Conservation (phyloP, 768 basidiomycete species). For the Kwoniella bestiolae region DNA sequence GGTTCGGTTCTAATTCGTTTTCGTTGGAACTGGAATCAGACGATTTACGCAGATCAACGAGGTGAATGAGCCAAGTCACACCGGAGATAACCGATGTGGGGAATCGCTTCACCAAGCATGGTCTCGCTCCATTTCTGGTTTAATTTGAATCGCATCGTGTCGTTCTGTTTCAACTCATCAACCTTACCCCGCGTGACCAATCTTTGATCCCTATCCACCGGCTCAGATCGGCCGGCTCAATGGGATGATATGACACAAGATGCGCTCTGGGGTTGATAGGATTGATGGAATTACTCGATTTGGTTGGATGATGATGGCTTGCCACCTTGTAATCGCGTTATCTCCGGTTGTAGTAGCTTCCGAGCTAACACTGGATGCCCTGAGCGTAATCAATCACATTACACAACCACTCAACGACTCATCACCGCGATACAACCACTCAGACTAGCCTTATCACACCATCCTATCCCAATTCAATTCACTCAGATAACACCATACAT, state of each 20-base stretch:
- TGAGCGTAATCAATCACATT: neutral
- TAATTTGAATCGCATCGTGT: neutral
- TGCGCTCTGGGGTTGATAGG: neutral
- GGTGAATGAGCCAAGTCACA: neutral
- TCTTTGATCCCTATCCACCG: neutral
- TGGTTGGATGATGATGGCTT: slow-evolving; percentile 4
- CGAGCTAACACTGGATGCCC: neutral
- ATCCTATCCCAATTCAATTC: slow-evolving; percentile 14
- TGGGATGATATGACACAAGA: neutral
- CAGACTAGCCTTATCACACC: slow-evolving; percentile 6
- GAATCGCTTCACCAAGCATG: too few relatives aligned
- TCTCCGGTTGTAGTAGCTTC: slow-evolving; percentile 22
- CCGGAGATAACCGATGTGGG: too few relatives aligned
- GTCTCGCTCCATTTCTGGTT: too few relatives aligned
- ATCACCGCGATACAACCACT: neutral
- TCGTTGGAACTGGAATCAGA: neutral
- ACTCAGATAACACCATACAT: neutral
- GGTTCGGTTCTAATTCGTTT: neutral
- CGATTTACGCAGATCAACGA: too few relatives aligned
- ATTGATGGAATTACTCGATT: slow-evolving; percentile 5
- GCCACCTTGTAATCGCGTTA: slow-evolving; percentile 12
- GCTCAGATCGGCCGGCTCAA: slow-evolving; percentile 8
- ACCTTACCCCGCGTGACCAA: slow-evolving; percentile 12
- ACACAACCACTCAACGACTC: neutral
- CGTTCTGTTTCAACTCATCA: neutral